Percentiles rank a stretch among this genome's conserved stretches.
phyloP scores from a whole-genome alignment of 1,284 basidiomycete genomes.

The Golubevia sp. region DNA sequence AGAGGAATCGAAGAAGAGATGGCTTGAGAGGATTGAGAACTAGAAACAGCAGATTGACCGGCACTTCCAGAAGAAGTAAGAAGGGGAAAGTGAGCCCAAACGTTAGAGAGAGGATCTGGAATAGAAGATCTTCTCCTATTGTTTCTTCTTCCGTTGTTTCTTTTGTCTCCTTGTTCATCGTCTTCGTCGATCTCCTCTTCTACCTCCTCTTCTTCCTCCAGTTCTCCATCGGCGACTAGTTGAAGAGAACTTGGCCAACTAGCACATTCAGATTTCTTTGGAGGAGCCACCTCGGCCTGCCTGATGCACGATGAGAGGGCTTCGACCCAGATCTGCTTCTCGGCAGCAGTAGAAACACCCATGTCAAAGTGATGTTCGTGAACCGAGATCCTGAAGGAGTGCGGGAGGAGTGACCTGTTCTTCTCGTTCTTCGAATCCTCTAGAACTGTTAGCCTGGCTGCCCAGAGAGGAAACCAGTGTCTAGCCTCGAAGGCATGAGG shows the following conservation, averaged over 20 bases:
- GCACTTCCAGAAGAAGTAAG: too few relatives aligned
- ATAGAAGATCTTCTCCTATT: not conserved
- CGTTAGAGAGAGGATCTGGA: not conserved
- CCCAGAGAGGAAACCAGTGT: constrained; percentile 55
- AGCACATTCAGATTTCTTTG: not conserved
- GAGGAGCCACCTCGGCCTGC: not conserved
- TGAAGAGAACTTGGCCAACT: not conserved
- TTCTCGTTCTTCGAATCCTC: constrained; percentile 11
- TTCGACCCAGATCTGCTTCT: constrained; percentile 45
- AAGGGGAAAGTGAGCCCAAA: not conserved
- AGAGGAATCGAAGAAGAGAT: too few relatives aligned
- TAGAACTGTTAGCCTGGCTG: constrained; percentile 28
- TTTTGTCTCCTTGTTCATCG: not conserved
- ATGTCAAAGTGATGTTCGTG: constrained; percentile 56
- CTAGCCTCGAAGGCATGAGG: constrained; percentile 42
- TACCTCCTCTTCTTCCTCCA: not conserved
- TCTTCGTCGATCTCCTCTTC: not conserved
- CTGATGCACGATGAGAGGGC: too few relatives aligned
- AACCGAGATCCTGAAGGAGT: constrained; percentile 45
- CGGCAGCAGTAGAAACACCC: constrained; percentile 42
- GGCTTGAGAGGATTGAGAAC: too few relatives aligned
- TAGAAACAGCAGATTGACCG: too few relatives aligned
- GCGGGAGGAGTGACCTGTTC: constrained; percentile 30
- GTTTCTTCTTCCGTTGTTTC: not conserved
- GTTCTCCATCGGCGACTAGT: not conserved